Base-by-base conservation (phyloP, 2,329 filamentous ascomycete genomes). In the Aspergillus bombycis region DNA sequence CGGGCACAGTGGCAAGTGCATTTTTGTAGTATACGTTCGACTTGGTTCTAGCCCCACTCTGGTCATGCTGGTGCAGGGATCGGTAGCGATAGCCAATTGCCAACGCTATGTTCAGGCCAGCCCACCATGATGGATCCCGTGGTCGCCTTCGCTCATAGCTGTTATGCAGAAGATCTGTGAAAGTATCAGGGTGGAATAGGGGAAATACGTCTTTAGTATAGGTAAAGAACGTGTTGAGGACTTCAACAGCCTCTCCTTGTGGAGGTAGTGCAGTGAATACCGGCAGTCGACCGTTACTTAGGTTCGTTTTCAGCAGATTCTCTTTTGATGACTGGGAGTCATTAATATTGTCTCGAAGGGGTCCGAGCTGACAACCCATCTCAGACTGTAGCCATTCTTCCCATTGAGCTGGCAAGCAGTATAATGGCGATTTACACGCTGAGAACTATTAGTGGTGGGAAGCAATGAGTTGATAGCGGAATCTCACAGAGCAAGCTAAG, bases 281-380 rank as follows among this genome's bases (percentile, higher is more conserved):
- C 11, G 45, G 21, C 21, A 48, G 45, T 21, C 45, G 45, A 14
- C 45, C 21, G 10, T 48, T 4, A 21, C 6, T 12, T 16, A 48
- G 6, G 1, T 23, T 6, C 1, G 21, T 46, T 4, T 14, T 26
- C 0, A 8, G 21, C 12, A 10, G 5, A 0, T 1, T 48, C 6
- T 26, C 21, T 26, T 12, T 21, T 23, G 45, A 48, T 16, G 21
- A 7, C 7, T 16, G 45, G 12, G n/a, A 12, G 21, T 48, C n/a
- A 12, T 26, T 26, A 9, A 48, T 48, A 16, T 14, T 23, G 10
- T 48, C 45, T 14, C 45, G 45, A 14, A 48, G 10, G n/a, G 21
- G 9, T 14, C 45, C 45, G 10, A 48, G 45, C 3, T 23, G 21
- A 14, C 11, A 14, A 26, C 45, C 45, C 5, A 21, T 48, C 21